These are phyloP conservation scores for Raphanus hybrid DNA, from an alignment of 441 rosid species.

Conservation along the genomic window DNA sequence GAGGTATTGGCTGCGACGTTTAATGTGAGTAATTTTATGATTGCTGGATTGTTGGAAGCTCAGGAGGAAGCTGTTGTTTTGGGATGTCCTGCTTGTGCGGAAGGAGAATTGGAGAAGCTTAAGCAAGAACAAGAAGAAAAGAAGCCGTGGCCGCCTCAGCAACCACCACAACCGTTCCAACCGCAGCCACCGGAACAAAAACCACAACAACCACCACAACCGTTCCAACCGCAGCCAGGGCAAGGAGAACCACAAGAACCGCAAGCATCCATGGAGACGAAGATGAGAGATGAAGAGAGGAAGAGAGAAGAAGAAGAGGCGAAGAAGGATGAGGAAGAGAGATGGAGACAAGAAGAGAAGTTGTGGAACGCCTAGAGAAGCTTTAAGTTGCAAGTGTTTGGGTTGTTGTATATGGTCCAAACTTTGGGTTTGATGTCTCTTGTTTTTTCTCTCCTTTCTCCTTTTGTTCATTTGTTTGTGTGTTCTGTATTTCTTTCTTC, in stretches of 20 bases:
- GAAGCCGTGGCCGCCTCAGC: slow-evolving; percentile 21
- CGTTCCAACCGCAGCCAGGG: background rate
- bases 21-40: slow-evolving; percentile 55
- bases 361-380: background rate
- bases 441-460: background rate
- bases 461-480: background rate
- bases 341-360: slow-evolving; percentile 15
- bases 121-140: slow-evolving; percentile 29
- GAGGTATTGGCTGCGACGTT: slow-evolving; percentile 61
- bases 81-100: slow-evolving; percentile 87
- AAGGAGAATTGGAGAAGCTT: slow-evolving; percentile 61
- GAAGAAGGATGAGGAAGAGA: slow-evolving; percentile 12
- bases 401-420: slow-evolving; percentile 6
- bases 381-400: slow-evolving; percentile 9
- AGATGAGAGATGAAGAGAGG: slow-evolving; percentile 9
- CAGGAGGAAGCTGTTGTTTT: slow-evolving; percentile 60
- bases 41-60: slow-evolving; percentile 52
- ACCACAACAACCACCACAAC: background rate
- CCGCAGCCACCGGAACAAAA: background rate
- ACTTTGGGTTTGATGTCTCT: slow-evolving; percentile 16
- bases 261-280: slow-evolving; percentile 1
- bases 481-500: slow-evolving; percentile 14
- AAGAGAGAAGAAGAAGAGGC: background rate
- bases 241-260: slow-evolving; percentile 6
- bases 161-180: background rate